phyloP scores from a whole-genome alignment of 2,329 filamentous ascomycete species.

The Trichoderma oligosporum region DNA sequence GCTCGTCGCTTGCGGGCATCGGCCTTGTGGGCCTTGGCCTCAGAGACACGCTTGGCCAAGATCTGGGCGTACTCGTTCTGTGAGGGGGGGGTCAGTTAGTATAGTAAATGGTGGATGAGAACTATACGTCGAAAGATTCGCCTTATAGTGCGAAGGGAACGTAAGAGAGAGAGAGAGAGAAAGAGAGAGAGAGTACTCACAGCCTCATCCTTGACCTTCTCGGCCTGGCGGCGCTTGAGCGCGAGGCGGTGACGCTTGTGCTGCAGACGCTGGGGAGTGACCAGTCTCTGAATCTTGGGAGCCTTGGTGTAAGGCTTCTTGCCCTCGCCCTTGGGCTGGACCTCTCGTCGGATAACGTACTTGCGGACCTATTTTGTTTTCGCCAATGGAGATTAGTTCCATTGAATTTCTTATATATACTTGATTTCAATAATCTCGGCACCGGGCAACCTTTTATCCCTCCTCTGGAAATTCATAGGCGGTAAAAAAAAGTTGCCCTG shows the following conservation, averaged over 20 bases:
- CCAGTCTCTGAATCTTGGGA: conserved; percentile 98
- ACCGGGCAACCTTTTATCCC: background rate
- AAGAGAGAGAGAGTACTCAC: conserved; percentile 55
- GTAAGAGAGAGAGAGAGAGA: conserved; percentile 16
- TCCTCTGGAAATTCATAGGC: background rate
- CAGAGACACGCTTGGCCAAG: conserved; percentile 93
- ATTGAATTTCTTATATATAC: conserved; percentile 17
- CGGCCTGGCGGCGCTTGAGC: conserved; percentile 95
- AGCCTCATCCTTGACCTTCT: conserved; percentile 98
- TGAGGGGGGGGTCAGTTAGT: conserved; percentile 35
- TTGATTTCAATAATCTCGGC: conserved; percentile 24
- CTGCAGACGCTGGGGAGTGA: conserved; percentile 99
- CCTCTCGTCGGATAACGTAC: conserved; percentile 99
- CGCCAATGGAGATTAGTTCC: conserved; percentile 39
- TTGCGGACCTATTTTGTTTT: conserved; percentile 80
- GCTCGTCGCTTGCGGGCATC: conserved; percentile 96
- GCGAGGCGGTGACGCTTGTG: conserved; percentile 98
- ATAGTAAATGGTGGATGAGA: too few relatives aligned
- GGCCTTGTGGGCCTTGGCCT: conserved; percentile 90
- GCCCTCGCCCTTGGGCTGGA: conserved; percentile 95
- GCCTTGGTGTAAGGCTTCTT: conserved; percentile 99
- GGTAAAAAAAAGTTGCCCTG: background rate
- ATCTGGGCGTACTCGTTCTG: conserved; percentile 96
- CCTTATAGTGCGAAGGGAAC: too few relatives aligned
- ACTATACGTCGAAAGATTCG: too few relatives aligned